These are phyloP conservation scores for Cytospora piceae DNA, from an alignment of 2,329 filamentous ascomycete genomes.

Conservation along the genomic window DNA sequence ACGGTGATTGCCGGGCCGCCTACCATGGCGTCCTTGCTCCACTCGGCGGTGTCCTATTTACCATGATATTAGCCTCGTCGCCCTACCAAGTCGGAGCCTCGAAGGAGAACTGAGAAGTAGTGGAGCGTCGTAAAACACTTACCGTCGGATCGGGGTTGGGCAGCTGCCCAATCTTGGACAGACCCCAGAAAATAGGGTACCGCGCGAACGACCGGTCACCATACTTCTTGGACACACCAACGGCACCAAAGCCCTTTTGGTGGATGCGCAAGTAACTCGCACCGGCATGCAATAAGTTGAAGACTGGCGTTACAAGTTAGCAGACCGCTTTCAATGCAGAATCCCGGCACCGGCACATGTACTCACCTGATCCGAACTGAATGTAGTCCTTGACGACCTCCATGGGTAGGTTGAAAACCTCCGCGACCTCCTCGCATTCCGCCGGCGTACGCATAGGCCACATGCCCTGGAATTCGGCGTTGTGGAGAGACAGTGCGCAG, in stretches of 20 bases:
- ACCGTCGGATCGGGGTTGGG: conserved; percentile 66
- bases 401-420: conserved; percentile 62
- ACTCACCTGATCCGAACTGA: conserved; percentile 59
- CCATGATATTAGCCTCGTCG: neutral
- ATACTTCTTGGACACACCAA: conserved; percentile 71
- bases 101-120: neutral
- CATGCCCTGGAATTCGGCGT: conserved; percentile 69
- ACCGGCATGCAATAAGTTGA: conserved; percentile 70
- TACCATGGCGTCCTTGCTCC: conserved; percentile 48
- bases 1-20: conserved; percentile 51
- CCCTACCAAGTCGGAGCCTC: too few relatives aligned
- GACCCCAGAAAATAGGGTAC: conserved; percentile 71
- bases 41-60: conserved; percentile 59
- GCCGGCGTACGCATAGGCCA: conserved; percentile 67
- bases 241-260: conserved; percentile 69
- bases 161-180: conserved; percentile 65
- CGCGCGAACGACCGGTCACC: conserved; percentile 67
- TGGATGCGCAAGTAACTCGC: conserved; percentile 68
- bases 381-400: conserved; percentile 62
- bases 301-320: conserved; percentile 50
- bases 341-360: conserved; percentile 46
- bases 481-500: conserved; percentile 66
- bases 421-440: conserved; percentile 64
- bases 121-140: neutral
- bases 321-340: conserved; percentile 61